These are phyloP conservation scores for Lithospermum erythrorhizon DNA, from an alignment of 257 asterid species.

Conservation along the genomic window DNA sequence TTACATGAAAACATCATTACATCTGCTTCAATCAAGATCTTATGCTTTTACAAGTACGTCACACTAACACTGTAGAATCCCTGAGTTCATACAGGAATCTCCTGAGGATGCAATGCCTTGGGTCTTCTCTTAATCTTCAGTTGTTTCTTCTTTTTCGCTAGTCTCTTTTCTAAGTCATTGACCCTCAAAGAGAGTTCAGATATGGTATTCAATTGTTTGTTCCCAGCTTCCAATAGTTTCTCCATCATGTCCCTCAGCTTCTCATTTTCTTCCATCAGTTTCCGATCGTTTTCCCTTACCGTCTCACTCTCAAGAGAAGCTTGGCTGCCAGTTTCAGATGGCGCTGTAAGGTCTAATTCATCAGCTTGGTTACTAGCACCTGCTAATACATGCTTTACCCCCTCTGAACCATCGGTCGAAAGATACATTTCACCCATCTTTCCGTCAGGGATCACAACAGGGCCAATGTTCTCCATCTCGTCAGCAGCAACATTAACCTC, in stretches of 20 bases:
- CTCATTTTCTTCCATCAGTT: slow-evolving; percentile 48
- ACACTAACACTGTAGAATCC: slow-evolving; percentile 14
- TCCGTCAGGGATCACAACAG: background rate
- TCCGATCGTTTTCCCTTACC: slow-evolving; percentile 20
- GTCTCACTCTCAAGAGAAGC: slow-evolving; percentile 8
- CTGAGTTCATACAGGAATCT: background rate
- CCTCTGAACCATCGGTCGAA: background rate
- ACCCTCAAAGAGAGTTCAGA: slow-evolving; percentile 47
- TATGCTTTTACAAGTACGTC: background rate
- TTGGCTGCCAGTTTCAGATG: slow-evolving; percentile 9
- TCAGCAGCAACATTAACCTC: background rate
- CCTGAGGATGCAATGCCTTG: slow-evolving; percentile 7
- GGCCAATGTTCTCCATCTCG: background rate
- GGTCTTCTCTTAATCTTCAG: slow-evolving; percentile 12
- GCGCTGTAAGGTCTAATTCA: slow-evolving; percentile 5
- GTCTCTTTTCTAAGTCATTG: slow-evolving; percentile 49
- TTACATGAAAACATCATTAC: background rate
- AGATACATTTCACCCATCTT: background rate
- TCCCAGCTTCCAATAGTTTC: slow-evolving; percentile 41
- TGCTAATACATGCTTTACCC: background rate
- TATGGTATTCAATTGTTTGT: slow-evolving; percentile 42
- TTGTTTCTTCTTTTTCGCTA: slow-evolving; percentile 40
- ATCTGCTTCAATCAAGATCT: background rate
- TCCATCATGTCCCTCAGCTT: slow-evolving; percentile 52
- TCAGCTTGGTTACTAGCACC: background rate